Evolutionary conservation across 2,329 filamentous ascomycete genomes (phyloP).

Genomic region (Cladophialophora carrionii): DNA sequence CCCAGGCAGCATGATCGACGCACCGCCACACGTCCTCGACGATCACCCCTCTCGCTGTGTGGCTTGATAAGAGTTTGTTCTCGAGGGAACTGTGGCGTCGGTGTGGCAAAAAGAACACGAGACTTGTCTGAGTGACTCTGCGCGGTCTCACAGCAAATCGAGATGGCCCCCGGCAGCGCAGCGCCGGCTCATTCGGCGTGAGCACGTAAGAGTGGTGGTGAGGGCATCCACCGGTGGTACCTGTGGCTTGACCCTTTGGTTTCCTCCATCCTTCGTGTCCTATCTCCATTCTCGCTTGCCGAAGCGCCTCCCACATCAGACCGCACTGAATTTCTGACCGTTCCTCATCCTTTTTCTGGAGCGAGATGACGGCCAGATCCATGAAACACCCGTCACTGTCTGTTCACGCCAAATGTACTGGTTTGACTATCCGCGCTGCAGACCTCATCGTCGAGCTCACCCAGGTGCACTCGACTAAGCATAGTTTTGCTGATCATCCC

Average conservation of each 20-base stretch:
- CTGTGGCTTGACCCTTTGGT: constrained; percentile 14
- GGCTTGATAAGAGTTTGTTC: constrained; percentile 1
- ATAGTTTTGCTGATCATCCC: constrained; percentile 20
- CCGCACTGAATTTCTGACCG: constrained; percentile 8
- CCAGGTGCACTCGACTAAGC: neutral
- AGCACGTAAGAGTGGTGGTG: neutral
- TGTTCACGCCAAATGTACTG: constrained; percentile 6
- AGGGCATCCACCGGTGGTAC: neutral
- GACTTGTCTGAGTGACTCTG: neutral
- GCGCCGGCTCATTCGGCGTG: neutral
- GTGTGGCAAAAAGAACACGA: constrained; percentile 6
- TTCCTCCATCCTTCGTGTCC: constrained; percentile 4
- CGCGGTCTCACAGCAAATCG: neutral
- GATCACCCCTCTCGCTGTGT: neutral
- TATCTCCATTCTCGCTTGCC: constrained; percentile 15
- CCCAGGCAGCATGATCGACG: constrained; percentile 22
- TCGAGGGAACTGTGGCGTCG: constrained; percentile 12
- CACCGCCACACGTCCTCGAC: constrained; percentile 25
- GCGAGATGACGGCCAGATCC: constrained; percentile 7
- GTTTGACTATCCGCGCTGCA: constrained; percentile 5
- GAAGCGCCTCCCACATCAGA: constrained; percentile 6
- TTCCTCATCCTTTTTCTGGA: constrained; percentile 11
- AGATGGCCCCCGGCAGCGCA: neutral
- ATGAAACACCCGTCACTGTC: constrained; percentile 16
- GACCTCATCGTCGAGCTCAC: constrained; percentile 4